Evolutionary conservation across 805 yeast genomes (phyloP), one percentile per base, ranked within the genome.

Genomic region (Candida oleophila): DNA sequence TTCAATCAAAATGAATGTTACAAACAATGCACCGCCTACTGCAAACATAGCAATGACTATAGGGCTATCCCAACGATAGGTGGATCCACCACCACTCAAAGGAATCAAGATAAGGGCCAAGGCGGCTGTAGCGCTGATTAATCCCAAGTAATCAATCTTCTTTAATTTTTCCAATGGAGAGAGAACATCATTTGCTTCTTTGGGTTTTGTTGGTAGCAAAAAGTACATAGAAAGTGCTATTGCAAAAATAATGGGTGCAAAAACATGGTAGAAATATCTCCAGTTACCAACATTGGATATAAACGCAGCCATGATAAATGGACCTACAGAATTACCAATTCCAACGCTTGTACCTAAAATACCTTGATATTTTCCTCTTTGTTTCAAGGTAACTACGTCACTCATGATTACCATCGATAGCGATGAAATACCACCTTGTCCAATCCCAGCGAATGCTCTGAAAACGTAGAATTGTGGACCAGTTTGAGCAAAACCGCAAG

Each of bases 341-440:
- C 82, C 83, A 19, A 77, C 74, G 45, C 71, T 66, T 0, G 76
- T 55, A 2, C 83, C 83, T 28, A 79, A 57, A 8, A 77, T 74
- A 3, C 85, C 85, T 60, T 80, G 84, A 56, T 70, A 81, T 51
- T 75, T 75, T 0, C 84, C 85, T 50, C 85, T 64, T 46, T 80
- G 75, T 48, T 71, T 65, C 22, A 81, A 60, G 0, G 83, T 71
- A 12, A 79, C 81, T 16, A 80, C 59, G 55, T 81, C 85, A 47
- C 82, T 74, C 40, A 78, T 65, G 14, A 78, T 70, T 22, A 78
- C 78, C 81, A 78, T 80, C 0, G 77, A 55, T 35, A 80, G 58
- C 3, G 81, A 71, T 12, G 72, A 69, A 3, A 76, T 68, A 1
- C 82, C 84, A 2, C 84, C 84, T 41, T 71, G 65, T 3, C 83